Evolutionary conservation across 345 rosid genomes (phyloP).

Genomic region (Excoecaria agallocha): DNA sequence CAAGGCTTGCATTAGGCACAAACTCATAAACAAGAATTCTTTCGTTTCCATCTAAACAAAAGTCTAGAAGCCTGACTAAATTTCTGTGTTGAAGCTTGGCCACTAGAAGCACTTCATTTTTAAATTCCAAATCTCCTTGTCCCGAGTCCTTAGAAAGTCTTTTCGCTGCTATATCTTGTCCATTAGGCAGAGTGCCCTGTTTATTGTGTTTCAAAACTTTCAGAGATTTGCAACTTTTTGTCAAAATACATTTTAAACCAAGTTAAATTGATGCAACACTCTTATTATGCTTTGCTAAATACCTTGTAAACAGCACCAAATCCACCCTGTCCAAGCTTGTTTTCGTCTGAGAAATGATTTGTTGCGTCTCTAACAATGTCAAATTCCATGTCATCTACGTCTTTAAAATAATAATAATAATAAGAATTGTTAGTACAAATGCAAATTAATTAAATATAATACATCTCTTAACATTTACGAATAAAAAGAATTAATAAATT

Average conservation of each 20-base stretch:
- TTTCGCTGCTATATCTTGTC: slow-evolving; percentile 35
- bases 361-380: slow-evolving; percentile 36
- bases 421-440: neutral
- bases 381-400: slow-evolving; percentile 21
- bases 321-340: slow-evolving; percentile 51
- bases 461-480: neutral
- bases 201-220: too few species aligned
- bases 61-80: slow-evolving; percentile 40
- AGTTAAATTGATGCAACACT: too few species aligned
- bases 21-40: slow-evolving; percentile 45
- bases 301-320: slow-evolving; percentile 53
- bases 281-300: neutral
- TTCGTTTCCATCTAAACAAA: slow-evolving; percentile 34
- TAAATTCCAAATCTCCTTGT: slow-evolving; percentile 43
- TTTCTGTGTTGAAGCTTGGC: slow-evolving; percentile 45
- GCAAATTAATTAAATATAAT: neutral
- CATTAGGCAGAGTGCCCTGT: slow-evolving; percentile 13
- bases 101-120: slow-evolving; percentile 34
- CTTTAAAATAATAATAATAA: neutral
- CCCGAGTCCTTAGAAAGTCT: slow-evolving; percentile 30
- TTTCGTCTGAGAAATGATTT: slow-evolving; percentile 33
- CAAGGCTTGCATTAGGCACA: slow-evolving; percentile 40
- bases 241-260: too few species aligned
- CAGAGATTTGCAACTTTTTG: too few species aligned
- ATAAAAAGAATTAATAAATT: too few species aligned